Conservation (phyloP, 1,284 basidiomycete species). For the Fistulina hepatica region DNA sequence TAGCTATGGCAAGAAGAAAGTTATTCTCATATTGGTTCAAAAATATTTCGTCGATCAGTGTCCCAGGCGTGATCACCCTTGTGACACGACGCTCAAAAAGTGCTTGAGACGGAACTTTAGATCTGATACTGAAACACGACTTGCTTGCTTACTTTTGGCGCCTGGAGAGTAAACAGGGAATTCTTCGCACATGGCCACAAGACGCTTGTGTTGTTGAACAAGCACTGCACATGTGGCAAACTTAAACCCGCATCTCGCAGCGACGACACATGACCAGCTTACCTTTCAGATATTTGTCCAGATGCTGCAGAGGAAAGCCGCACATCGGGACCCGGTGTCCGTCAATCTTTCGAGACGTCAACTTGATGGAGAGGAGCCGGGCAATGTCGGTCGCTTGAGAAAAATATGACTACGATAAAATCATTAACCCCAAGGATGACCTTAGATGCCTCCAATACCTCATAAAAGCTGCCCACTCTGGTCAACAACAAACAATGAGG, state of each 20-base stretch:
- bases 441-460: conserved; percentile 40
- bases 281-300: conserved; percentile 83
- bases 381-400: conserved; percentile 79
- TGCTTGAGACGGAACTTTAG: background rate
- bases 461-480: conserved; percentile 90
- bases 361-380: conserved; percentile 68
- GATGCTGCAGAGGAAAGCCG: conserved; percentile 80
- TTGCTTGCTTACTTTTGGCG: conserved; percentile 25
- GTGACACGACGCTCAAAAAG: conserved; percentile 69
- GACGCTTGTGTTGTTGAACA: conserved; percentile 71
- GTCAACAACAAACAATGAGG: conserved; percentile 86
- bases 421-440: background rate
- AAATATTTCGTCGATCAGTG: conserved; percentile 84
- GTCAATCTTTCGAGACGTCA: conserved; percentile 65
- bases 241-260: too few relatives aligned
- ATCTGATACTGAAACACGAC: too few relatives aligned
- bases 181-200: conserved; percentile 90
- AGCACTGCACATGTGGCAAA: too few relatives aligned
- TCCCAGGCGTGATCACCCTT: conserved; percentile 85
- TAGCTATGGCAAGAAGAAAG: conserved; percentile 67
- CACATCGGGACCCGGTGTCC: conserved; percentile 66
- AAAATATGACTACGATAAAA: conserved; percentile 70
- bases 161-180: conserved; percentile 37
- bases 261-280: too few relatives aligned
- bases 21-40: conserved; percentile 79